These are phyloP conservation scores for Ambrosia trifida DNA, from an alignment of 129 eudicot genomes.

Conservation along the genomic window DNA sequence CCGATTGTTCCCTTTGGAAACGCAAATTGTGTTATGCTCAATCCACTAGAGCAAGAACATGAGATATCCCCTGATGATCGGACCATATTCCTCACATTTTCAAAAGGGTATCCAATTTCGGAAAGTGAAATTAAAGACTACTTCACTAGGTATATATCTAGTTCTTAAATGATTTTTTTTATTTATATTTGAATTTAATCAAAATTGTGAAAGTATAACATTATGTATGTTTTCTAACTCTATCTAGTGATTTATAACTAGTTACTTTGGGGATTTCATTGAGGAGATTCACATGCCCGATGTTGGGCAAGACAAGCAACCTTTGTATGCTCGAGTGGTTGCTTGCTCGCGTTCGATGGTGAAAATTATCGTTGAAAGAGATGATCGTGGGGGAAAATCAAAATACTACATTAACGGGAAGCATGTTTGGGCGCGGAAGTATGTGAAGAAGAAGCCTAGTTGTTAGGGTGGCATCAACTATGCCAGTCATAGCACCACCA, in stretches of 20 bases:
- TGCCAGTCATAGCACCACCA: not conserved
- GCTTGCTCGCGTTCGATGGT: slow-evolving; percentile 14
- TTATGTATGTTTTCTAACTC: not conserved
- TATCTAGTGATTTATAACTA: not conserved
- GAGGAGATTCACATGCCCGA: slow-evolving; percentile 31
- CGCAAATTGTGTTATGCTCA: slow-evolving; percentile 15
- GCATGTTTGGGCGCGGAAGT: slow-evolving; percentile 31
- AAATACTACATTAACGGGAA: slow-evolving; percentile 32
- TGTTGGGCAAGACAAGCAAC: slow-evolving; percentile 30
- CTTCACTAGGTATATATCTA: slow-evolving; percentile 32
- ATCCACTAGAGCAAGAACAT: not conserved
- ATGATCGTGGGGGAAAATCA: slow-evolving; percentile 24
- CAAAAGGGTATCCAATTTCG: slow-evolving; percentile 41
- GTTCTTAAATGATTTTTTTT: not conserved
- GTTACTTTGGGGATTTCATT: slow-evolving; percentile 42
- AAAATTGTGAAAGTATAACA: not conserved
- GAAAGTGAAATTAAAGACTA: slow-evolving; percentile 38
- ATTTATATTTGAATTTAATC: not conserved
- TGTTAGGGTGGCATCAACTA: not conserved
- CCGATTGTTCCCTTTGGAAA: not conserved
- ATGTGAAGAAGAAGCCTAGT: slow-evolving; percentile 26
- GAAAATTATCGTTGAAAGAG: slow-evolving; percentile 23
- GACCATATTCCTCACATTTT: slow-evolving; percentile 46
- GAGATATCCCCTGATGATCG: slow-evolving; percentile 39
- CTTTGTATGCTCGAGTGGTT: slow-evolving; percentile 46